Evolutionary conservation across 768 basidiomycete genomes (phyloP), one percentile per base, ranked within the genome.

Genomic region (Gelatoporia subvermispora): DNA sequence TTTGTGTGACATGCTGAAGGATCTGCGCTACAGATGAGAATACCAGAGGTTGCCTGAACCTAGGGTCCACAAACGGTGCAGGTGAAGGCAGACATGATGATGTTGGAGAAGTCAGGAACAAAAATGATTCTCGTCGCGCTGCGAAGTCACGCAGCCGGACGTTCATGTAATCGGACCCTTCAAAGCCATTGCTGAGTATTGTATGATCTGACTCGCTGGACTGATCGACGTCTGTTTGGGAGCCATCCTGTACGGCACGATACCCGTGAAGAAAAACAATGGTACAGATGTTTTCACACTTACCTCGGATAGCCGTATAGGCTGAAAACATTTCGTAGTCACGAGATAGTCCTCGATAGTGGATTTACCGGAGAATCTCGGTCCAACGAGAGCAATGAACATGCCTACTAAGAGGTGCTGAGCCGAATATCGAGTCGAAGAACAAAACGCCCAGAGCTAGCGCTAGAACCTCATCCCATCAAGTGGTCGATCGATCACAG

Each of bases 1-100:
- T 76, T 52, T 71, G 74, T 1, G 96, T 98, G 16, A 85, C 84
- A 62, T 85, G 76, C 53, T 81, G 73, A 39, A 98, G 74, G 38
- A 97, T 66, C 8, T 75, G 70, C 11, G 66, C 54, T 2, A 82
- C 64, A 8, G 74, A 74, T 5, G 65, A 37, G 64, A 81, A 88
- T 62, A 68, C 21, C 36, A 59, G 47, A 44, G 60, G 50, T n/a
- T 46, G 50, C 41, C n/a, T 45, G 42, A 16, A 31, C 18, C 25
- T 51, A 20, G 20, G 10, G 9, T 37, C 41, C 34, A 42, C 46
- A 23, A 22, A 28, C 35, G 51, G 53, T 18, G 46, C 45, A 38
- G 49, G 58, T 41, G 48, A 60, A 61, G 34, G 70, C 55, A 37
- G 52, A 43, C 45, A 57, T 43, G 41, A 54, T 16, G 57, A 54